Base-by-base conservation (phyloP, 179 eudicot species). In the Heliamphora pulchella region DNA sequence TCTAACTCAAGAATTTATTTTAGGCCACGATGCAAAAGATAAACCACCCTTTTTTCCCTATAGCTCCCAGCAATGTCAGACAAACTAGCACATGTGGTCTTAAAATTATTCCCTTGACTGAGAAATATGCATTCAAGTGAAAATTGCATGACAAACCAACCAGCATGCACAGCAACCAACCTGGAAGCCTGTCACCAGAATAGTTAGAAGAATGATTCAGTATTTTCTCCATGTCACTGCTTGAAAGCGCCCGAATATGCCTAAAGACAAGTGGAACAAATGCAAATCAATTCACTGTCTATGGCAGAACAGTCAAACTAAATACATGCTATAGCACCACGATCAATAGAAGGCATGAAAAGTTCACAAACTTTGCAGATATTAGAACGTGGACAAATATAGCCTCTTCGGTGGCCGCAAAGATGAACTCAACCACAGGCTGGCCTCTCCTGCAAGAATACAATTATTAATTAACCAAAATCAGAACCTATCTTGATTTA, bases 381-480 rank as follows among this genome's bases (percentile, higher is more conserved):
- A 94, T 81, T 82, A 91, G 81, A 83, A 86, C 97, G 65, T 96
- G 99, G 83, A 92, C 97, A 82, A 87, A 96, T 55, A 96, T 84
- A 54, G 94, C 89, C 80, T 96, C 99, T 86, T 96, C 99, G 10
- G 90, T 91, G 71, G 98, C 98, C 74, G 98, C 88, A 87, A 96
- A 96, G 76, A 96, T 85, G 77, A 94, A 94, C 87, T 94, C 98
- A 82, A 89, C 85, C 76, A 92, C 90, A 51, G 90, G 97, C 78
- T 91, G 98, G 62, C 98, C 98, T 87, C 87, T 93, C 98, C 98
- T 95, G 85, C 87, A 91, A 81, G 78, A 65, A 43, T 22, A 22
- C 50, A 79, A 79, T 7, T 7, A 79, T 15, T 22, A 75, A 66
- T 47, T n/a, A 18, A 51, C 51, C 66, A 54, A 55, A 65, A 67